Base-by-base conservation (phyloP, 2,329 filamentous ascomycete genomes). In the Monosporascus sp. region DNA sequence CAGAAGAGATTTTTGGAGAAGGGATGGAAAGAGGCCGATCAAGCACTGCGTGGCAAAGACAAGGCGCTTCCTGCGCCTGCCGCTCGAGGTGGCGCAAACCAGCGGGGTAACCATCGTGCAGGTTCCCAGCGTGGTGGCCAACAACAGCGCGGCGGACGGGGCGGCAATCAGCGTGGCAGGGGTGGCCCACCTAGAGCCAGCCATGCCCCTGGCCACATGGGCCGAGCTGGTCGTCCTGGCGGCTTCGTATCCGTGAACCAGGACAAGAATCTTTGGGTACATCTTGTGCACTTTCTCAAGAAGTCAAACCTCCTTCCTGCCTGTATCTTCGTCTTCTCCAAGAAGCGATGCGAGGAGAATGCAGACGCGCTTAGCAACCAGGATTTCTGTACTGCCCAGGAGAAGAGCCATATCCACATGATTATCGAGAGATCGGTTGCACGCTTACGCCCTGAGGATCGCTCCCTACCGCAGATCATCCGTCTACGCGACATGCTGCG, bases 301-400 rank as follows among this genome's bases (percentile, higher is more conserved):
- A 96, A 96, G 70, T 84, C 91, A 50, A 90, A 84, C 48, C 78
- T 99, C 4, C 81, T 99, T 3, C 94, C 94, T 0, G 91, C 89
- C 8, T 97, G 93, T 69, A 96, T 99, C 60, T 99, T 99, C 67
- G 93, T 99, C 52, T 99, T 99, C 71, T 99, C 94, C 3, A 99
- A 97, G 75, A 96, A 94, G 72, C 81, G 94, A 50, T 97, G 94
- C 64, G 94, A 99, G 70, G 91, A 97, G 67, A 99, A 97, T 68
- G 94, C 94, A 1, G 91, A 97, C 68, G 93, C 94, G 0, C 78
- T 99, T 22, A 93, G 89, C 57, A 97, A 97, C 65, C 87, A 96
- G 60, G 94, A 99, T 66, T 97, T 96, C 66, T 95, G 89, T 68
- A 97, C 88, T 6, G 91, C 92, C 1, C 81, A 86, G 3, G 94